phyloP scores from a whole-genome alignment of 73 alveolate genomes.

The Tetrahymena elliotti region DNA sequence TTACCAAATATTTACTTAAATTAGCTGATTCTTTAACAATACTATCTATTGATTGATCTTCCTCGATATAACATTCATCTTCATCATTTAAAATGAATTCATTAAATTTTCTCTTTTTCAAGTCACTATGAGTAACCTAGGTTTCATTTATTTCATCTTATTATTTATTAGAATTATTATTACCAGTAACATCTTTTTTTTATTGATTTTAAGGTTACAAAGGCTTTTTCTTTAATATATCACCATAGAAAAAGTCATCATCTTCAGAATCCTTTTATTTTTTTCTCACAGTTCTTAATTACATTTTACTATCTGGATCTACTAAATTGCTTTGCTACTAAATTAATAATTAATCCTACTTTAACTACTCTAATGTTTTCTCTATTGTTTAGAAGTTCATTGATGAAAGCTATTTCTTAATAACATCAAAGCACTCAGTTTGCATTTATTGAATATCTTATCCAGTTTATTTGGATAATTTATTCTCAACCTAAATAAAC shows the following conservation, averaged over 20 bases:
- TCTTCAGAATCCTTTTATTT: not conserved
- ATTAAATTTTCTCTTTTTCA: not conserved
- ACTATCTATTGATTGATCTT: not conserved
- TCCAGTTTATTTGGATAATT: not conserved
- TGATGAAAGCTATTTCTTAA: not conserved
- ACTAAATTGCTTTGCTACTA: not conserved
- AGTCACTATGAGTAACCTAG: not conserved
- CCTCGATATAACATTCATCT: not conserved
- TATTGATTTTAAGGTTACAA: not conserved
- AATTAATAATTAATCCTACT: not conserved
- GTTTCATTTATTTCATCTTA: not conserved
- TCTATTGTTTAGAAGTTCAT: not conserved
- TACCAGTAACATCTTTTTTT: not conserved
- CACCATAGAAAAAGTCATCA: not conserved
- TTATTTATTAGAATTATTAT: not conserved
- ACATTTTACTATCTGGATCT: not conserved
- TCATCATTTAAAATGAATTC: not conserved
- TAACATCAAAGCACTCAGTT: not conserved
- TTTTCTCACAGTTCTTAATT: not conserved
- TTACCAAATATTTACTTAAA: not conserved
- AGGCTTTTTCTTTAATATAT: not conserved
- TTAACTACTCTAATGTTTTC: not conserved
- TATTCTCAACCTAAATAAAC: not conserved
- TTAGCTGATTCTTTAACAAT: not conserved
- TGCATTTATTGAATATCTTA: not conserved